Evolutionary conservation across 352 stramenopile species (phyloP), one percentile per base, ranked within the genome.

Genomic region (Phytophthora pistaciae): DNA sequence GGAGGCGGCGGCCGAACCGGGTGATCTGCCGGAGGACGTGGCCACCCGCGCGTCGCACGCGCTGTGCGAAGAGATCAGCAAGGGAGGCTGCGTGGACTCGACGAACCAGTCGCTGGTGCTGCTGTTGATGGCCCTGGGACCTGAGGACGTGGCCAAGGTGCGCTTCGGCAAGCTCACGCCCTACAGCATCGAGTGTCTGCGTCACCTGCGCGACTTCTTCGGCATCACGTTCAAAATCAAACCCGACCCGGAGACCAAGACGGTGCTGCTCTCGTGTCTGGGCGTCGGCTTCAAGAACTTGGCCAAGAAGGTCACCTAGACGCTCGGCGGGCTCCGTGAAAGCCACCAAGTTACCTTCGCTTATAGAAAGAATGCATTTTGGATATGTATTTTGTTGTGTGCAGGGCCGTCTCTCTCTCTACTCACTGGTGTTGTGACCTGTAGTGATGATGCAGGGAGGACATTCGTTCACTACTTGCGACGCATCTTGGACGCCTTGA

Each of bases 111-210:
- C 93, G 5, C 83, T 99, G 38, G 94, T 97, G 33, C 82, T 99
- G 60, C 77, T 99, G 9, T 94, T 99, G 66, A 99, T 99, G 98
- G 95, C 97, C 61, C 85, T 99, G 13, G 98, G 96, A 21, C 98
- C 98, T 0, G 97, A 99, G 74, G 98, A 99, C 79, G 98, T 99
- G 23, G 98, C 92, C 64, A 98, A 96, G 77, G 91, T 98, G 49
- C 90, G 93, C 36, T 91, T 98, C 16, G 91, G 91, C 67, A 97
- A 96, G 72, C 80, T 97, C 62, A 96, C 90, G 18, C 88, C 87
- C 0, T 91, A 96, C 81, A 96, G 90, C 50, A 96, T 96, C 66
- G 82, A 97, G 76, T 97, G 80, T 63, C 71, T 98, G 53, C 91
- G 93, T 53, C 87, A 98, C 64, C 57, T 98, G 66, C 90, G 91